phyloP scores from a whole-genome alignment of 2,329 filamentous ascomycete species.

The Fusarium nelsonii region DNA sequence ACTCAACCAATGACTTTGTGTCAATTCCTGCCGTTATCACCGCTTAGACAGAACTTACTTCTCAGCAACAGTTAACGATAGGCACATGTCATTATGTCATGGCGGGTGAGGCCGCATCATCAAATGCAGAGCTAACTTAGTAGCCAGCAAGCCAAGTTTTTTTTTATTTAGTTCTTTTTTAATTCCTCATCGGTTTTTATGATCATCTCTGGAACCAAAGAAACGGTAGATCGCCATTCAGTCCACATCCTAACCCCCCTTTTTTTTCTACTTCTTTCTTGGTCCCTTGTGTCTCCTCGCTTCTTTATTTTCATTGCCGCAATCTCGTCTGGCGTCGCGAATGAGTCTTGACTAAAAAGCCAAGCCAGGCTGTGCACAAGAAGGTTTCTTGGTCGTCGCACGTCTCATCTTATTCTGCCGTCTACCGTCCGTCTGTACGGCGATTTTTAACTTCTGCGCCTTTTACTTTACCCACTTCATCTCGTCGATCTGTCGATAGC shows the following conservation, averaged over 20 bases:
- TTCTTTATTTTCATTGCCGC: slow-evolving; percentile 15
- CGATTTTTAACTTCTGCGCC: slow-evolving; percentile 6
- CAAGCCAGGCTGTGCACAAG: slow-evolving; percentile 41
- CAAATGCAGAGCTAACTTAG: slow-evolving; percentile 30
- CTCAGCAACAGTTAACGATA: slow-evolving; percentile 5
- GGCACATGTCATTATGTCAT: slow-evolving; percentile 40
- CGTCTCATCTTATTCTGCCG: slow-evolving; percentile 30
- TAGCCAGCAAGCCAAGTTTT: slow-evolving; percentile 9
- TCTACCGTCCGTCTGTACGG: slow-evolving; percentile 20
- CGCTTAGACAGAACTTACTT: slow-evolving; percentile 11
- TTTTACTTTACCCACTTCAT: slow-evolving; percentile 28
- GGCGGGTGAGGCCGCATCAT: slow-evolving; percentile 35
- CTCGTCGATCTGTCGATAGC: slow-evolving; percentile 35
- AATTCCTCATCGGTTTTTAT: not conserved
- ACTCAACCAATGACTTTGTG: slow-evolving; percentile 16
- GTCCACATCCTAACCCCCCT: slow-evolving; percentile 1
- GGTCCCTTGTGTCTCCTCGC: slow-evolving; percentile 1
- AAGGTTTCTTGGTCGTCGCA: slow-evolving; percentile 11
- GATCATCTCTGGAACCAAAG: not conserved
- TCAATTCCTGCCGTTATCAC: slow-evolving; percentile 16
- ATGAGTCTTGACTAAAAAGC: slow-evolving; percentile 23
- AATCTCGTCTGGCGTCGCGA: slow-evolving; percentile 23
- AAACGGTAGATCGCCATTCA: not conserved
- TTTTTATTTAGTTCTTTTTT: slow-evolving; percentile 7
- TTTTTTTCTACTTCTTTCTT: slow-evolving; percentile 1